A percentile compares a stretch with the other conserved stretches of the same genome.
phyloP scores from a whole-genome alignment of 257 asterid genomes.

The Jacaranda mimosifolia region DNA sequence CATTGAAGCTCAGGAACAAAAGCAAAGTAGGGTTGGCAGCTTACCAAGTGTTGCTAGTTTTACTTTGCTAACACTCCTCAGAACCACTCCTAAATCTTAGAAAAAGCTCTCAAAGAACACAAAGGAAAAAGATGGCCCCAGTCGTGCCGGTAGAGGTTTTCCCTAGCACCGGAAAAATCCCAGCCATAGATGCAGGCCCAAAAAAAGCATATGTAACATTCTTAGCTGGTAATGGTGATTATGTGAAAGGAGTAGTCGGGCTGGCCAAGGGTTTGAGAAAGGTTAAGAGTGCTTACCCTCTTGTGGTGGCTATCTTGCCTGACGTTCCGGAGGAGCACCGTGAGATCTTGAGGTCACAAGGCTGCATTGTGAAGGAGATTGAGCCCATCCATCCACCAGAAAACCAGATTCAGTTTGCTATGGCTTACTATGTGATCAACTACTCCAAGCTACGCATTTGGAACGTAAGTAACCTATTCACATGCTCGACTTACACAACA shows the following conservation, averaged over 20 bases:
- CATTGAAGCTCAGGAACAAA: conserved; percentile 44
- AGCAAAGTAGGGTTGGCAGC: conserved; percentile 35
- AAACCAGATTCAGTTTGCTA: conserved; percentile 59
- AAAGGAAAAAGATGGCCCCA: conserved; percentile 46
- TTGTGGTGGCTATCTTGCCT: conserved; percentile 67
- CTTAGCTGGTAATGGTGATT: conserved; percentile 64
- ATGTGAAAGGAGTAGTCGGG: conserved; percentile 68
- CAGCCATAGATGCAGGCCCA: conserved; percentile 21
- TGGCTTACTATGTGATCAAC: conserved; percentile 69
- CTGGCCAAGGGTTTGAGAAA: conserved; percentile 69
- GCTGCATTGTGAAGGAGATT: conserved; percentile 63
- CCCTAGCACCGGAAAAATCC: conserved; percentile 35
- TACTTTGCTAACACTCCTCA: conserved; percentile 35
- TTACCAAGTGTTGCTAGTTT: conserved; percentile 19
- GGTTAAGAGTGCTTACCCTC: conserved; percentile 62
- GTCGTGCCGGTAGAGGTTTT: conserved; percentile 37
- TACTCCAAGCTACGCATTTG: conserved; percentile 71
- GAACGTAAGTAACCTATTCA: conserved; percentile 49
- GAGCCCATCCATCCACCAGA: conserved; percentile 61
- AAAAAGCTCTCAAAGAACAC: background rate
- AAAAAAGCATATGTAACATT: conserved; percentile 54
- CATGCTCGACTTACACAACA: background rate
- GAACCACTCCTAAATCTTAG: background rate
- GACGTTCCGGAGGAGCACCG: conserved; percentile 72
- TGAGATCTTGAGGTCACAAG: conserved; percentile 50